A percentile compares a stretch with the other conserved stretches of the same genome.
These are phyloP conservation scores for Colletotrichum endophyticum DNA, from an alignment of 2,329 filamentous ascomycete genomes.

Conservation along the genomic window DNA sequence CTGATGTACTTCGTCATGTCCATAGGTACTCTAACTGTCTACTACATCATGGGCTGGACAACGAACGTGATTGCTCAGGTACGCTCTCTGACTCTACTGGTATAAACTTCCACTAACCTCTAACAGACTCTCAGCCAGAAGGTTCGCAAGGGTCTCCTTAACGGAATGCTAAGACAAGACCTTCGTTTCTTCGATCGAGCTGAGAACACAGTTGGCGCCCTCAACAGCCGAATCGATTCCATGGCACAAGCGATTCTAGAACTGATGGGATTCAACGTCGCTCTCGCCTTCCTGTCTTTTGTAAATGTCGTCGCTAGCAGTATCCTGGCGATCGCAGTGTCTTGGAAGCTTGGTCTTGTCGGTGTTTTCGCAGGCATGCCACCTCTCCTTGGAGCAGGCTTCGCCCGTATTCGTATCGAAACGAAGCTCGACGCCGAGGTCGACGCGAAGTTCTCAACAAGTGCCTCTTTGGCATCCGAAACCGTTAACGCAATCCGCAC, in stretches of 20 bases:
- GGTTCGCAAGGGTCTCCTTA: slow-evolving; percentile 29
- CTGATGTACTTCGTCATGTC: slow-evolving; percentile 34
- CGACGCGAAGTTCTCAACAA: slow-evolving; percentile 39
- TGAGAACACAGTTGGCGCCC: slow-evolving; percentile 36
- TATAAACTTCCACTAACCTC: background rate
- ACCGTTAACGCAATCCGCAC: slow-evolving; percentile 50
- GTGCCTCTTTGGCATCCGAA: slow-evolving; percentile 50
- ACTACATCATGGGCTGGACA: slow-evolving; percentile 25
- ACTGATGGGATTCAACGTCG: slow-evolving; percentile 48
- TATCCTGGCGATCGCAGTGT: slow-evolving; percentile 43
- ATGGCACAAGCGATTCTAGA: slow-evolving; percentile 47
- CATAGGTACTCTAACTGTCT: slow-evolving; percentile 24
- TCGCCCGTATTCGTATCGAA: slow-evolving; percentile 46
- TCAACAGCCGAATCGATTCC: slow-evolving; percentile 34
- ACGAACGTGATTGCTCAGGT: slow-evolving; percentile 24
- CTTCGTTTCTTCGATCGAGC: slow-evolving; percentile 43
- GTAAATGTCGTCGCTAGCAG: slow-evolving; percentile 43
- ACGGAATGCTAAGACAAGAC: slow-evolving; percentile 39
- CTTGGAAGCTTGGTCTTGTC: slow-evolving; percentile 51
- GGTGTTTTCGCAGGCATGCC: slow-evolving; percentile 46
- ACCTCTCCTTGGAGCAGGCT: slow-evolving; percentile 44
- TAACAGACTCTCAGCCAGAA: slow-evolving; percentile 21
- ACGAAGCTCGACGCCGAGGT: slow-evolving; percentile 39
- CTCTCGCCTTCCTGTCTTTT: slow-evolving; percentile 43
- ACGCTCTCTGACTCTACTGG: too few relatives aligned